These are phyloP conservation scores for Leucaena leucocephala DNA, from an alignment of 306 rosid genomes.

Conservation along the genomic window DNA sequence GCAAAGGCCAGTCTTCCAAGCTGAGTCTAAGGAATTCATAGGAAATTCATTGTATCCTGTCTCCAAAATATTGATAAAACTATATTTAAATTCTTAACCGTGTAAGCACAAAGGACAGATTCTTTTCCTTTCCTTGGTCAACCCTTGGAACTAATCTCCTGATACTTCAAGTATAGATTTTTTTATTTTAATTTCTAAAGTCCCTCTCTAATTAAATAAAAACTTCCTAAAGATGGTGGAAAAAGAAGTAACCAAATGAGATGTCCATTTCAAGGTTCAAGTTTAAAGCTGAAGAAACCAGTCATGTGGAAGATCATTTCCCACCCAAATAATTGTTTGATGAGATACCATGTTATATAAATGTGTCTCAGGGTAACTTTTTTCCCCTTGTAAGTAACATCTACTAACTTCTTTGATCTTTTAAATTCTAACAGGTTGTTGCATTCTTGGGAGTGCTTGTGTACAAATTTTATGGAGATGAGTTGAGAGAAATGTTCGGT, in stretches of 20 bases:
- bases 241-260: conserved; percentile 16
- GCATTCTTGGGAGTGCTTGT: conserved; percentile 95
- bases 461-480: conserved; percentile 95
- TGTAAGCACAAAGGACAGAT: not conserved
- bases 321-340: conserved; percentile 25
- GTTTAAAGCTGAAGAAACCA: conserved; percentile 15
- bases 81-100: not conserved
- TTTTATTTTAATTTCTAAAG: conserved; percentile 15
- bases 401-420: conserved; percentile 33
- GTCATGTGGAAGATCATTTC: conserved; percentile 25
- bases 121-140: not conserved
- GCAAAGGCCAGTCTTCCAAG: conserved; percentile 1
- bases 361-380: conserved; percentile 8
- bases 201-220: conserved; percentile 4
- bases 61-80: not conserved
- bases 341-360: conserved; percentile 32
- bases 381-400: conserved; percentile 28
- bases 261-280: conserved; percentile 5
- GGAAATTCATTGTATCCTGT: not conserved
- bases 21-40: not conserved
- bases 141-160: not conserved
- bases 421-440: conserved; percentile 70
- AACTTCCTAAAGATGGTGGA: not conserved
- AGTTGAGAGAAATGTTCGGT: conserved; percentile 96
- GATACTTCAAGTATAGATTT: not conserved